Percentiles rank a stretch among this genome's conserved stretches.
Conservation (phyloP, 345 rosid genomes). For the Punica granatum region DNA sequence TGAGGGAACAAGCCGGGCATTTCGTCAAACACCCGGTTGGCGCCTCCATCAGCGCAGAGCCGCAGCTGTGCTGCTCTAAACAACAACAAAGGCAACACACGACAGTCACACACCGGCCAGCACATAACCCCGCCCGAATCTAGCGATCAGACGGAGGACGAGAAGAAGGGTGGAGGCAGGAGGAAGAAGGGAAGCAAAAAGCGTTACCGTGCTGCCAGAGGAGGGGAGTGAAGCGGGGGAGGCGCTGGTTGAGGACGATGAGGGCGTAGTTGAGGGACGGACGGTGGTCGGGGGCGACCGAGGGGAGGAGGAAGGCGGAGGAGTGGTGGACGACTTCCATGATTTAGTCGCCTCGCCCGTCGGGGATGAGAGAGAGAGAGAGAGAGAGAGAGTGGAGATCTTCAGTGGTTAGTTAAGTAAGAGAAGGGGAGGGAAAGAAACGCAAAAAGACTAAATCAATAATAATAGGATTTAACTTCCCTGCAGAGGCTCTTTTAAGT, state of each 20-base stretch:
- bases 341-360: neutral
- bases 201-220: constrained; percentile 81
- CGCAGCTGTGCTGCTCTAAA: constrained; percentile 68
- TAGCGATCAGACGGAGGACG: neutral
- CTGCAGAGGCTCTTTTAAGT: too few species aligned
- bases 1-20: constrained; percentile 61
- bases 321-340: constrained; percentile 75
- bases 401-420: too few species aligned
- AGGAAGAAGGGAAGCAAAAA: neutral
- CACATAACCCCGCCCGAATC: neutral
- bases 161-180: neutral
- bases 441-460: too few species aligned
- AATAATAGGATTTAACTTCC: too few species aligned
- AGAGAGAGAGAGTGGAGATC: constrained; percentile 1
- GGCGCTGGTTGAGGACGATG: constrained; percentile 63
- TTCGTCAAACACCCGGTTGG: constrained; percentile 87
- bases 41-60: constrained; percentile 97
- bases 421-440: constrained; percentile 9
- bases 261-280: constrained; percentile 45
- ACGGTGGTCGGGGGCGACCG: constrained; percentile 18
- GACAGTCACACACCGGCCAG: neutral
- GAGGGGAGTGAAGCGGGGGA: constrained; percentile 69
- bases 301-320: constrained; percentile 64
- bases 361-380: neutral
- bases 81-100: constrained; percentile 7